A percentile compares a stretch with the other conserved stretches of the same genome.
phyloP scores from a whole-genome alignment of 1,284 basidiomycete species.

The Sphagnurus paluster region DNA sequence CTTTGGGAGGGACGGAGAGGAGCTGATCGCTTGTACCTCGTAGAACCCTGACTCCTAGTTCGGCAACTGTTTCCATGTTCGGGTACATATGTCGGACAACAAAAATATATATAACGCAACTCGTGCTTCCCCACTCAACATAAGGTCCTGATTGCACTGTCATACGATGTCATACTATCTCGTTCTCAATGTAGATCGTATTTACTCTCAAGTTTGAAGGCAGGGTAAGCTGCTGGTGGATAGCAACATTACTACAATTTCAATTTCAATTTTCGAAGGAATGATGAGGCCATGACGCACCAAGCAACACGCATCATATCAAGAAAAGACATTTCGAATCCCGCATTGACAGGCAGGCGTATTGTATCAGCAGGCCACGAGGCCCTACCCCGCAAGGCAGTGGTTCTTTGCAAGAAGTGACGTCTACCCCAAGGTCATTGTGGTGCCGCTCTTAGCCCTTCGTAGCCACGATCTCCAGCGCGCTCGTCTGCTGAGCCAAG shows the following conservation, averaged over 20 bases:
- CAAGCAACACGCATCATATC: conserved; percentile 13
- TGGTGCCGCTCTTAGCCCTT: neutral
- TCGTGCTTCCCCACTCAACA: conserved; percentile 6
- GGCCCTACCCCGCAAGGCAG: conserved; percentile 4
- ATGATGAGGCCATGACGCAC: conserved; percentile 15
- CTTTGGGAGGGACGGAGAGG: conserved; percentile 8
- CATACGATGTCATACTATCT: no score
- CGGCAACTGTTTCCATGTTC: conserved; percentile 17
- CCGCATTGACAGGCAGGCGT: conserved; percentile 13
- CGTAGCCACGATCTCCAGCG: neutral
- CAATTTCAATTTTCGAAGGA: neutral
- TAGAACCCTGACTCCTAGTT: conserved; percentile 13
- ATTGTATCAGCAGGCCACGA: conserved; percentile 10
- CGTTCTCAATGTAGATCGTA: no score
- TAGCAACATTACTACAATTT: no score
- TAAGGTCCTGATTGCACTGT: conserved; percentile 11
- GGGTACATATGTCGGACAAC: conserved; percentile 18
- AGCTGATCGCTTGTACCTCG: conserved; percentile 15
- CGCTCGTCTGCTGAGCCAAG: no score
- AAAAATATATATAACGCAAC: conserved; percentile 6
- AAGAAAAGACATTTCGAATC: conserved; percentile 7
- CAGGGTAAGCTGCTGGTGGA: no score
- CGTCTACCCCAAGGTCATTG: conserved; percentile 5
- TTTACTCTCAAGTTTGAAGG: no score
- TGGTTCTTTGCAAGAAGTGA: conserved; percentile 10